Conservation (phyloP, 495 filamentous ascomycete species). For the Lepraria neglecta region DNA sequence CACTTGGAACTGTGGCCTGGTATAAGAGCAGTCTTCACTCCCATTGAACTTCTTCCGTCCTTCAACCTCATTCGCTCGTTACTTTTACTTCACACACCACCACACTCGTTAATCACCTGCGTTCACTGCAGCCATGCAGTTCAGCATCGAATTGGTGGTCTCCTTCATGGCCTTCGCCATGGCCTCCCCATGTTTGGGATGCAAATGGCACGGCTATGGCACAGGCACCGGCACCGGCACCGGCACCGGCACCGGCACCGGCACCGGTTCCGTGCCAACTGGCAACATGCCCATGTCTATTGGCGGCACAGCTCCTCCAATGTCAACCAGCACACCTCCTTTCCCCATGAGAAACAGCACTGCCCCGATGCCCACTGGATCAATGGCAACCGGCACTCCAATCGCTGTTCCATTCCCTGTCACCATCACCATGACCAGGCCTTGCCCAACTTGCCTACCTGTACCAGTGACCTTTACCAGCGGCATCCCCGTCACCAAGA, state of each 20-base stretch:
- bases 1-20: not conserved
- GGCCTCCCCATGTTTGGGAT: not conserved
- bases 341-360: too few relatives aligned
- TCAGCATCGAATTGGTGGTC: not conserved
- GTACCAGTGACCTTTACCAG: not conserved
- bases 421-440: not conserved
- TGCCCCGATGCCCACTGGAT: too few relatives aligned
- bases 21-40: constrained; percentile 8
- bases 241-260: too few relatives aligned
- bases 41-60: not conserved
- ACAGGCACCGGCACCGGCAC: not conserved
- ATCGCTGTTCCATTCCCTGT: not conserved
- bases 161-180: constrained; percentile 7
- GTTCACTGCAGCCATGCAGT: constrained; percentile 9
- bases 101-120: constrained; percentile 11
- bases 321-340: not conserved
- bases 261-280: not conserved
- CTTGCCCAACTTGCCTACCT: constrained; percentile 15
- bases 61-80: constrained; percentile 10
- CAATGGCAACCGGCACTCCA: not conserved
- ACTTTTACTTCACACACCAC: not conserved
- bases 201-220: not conserved
- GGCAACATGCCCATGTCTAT: constrained; percentile 1
- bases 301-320: not conserved
- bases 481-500: not conserved